Conservation (phyloP, 148 eudicot genomes). For the Rhododendron simsii region DNA sequence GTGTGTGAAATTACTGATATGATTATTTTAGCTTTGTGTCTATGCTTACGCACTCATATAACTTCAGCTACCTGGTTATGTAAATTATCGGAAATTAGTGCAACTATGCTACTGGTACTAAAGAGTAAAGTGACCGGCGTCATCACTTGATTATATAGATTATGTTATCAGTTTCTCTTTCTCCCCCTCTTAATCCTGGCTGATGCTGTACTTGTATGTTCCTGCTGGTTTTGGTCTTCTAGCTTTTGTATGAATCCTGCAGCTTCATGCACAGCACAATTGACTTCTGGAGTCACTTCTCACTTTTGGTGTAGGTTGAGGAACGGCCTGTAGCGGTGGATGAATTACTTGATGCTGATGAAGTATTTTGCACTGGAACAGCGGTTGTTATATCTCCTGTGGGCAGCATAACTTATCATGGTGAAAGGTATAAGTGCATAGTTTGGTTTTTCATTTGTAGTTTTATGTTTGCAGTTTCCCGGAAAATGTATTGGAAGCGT, state of each 20-base stretch:
- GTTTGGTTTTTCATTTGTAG: not conserved
- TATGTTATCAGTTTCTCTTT: not conserved
- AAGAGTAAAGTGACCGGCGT: not conserved
- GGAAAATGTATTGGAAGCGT: not conserved
- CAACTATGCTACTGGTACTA: not conserved
- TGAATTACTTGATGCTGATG: conserved; percentile 90
- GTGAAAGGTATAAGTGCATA: conserved; percentile 65
- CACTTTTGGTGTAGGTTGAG: conserved; percentile 49
- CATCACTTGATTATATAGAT: conserved; percentile 59
- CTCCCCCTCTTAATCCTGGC: not conserved
- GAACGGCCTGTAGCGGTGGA: conserved; percentile 80
- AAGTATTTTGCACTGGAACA: conserved; percentile 97
- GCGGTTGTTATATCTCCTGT: conserved; percentile 97
- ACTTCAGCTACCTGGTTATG: not conserved
- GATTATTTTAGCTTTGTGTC: not conserved
- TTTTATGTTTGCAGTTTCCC: not conserved
- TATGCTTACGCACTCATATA: not conserved
- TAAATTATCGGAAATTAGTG: not conserved
- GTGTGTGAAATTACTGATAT: not conserved
- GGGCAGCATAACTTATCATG: conserved; percentile 85
- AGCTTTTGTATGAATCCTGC: not conserved
- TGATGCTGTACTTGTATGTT: not conserved
- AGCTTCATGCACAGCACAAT: not conserved
- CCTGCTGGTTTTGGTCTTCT: conserved; percentile 16
- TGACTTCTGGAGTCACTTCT: not conserved